A percentile compares a stretch with the other conserved stretches of the same genome.
These are phyloP conservation scores for Candida maltosa DNA, from an alignment of 805 yeast species.

Conservation along the genomic window DNA sequence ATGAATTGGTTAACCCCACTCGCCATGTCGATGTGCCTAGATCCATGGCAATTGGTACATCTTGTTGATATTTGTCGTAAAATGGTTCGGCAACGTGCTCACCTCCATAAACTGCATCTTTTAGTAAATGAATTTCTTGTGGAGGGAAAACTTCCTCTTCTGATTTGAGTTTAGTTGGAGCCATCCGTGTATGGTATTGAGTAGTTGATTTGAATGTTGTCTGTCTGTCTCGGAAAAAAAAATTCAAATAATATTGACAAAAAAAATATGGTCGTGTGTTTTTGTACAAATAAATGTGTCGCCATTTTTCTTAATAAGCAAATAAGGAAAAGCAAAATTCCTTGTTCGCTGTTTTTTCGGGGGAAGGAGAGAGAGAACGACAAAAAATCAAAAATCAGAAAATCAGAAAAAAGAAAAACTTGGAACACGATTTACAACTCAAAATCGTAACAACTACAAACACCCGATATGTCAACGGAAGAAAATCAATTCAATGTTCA, in stretches of 20 bases:
- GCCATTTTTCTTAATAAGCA: too few species aligned
- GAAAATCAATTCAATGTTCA: slow-evolving; percentile 56
- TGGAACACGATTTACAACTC: neutral
- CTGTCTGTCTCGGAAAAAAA: too few species aligned
- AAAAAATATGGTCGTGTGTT: neutral
- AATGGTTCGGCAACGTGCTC: slow-evolving; percentile 40
- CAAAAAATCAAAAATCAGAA: neutral
- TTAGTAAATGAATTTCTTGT: slow-evolving; percentile 38
- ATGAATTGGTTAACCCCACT: slow-evolving; percentile 52
- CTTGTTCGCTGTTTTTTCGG: slow-evolving; percentile 1
- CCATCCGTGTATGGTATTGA: slow-evolving; percentile 9
- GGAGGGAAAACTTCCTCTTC: slow-evolving; percentile 31
- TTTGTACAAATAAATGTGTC: neutral
- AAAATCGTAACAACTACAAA: slow-evolving; percentile 1
- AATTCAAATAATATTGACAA: too few species aligned
- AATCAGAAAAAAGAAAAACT: too few species aligned
- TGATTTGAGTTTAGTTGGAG: slow-evolving; percentile 12
- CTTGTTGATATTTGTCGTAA: slow-evolving; percentile 43
- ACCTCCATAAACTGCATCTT: slow-evolving; percentile 36
- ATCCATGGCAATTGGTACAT: slow-evolving; percentile 84
- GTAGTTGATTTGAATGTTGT: too few species aligned
- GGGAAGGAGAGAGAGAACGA: too few species aligned
- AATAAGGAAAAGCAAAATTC: too few species aligned
- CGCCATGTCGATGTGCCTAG: slow-evolving; percentile 66
- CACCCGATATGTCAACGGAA: slow-evolving; percentile 37